Base-by-base conservation (phyloP, 768 basidiomycete species). In the Punctularia strigosozonata region DNA sequence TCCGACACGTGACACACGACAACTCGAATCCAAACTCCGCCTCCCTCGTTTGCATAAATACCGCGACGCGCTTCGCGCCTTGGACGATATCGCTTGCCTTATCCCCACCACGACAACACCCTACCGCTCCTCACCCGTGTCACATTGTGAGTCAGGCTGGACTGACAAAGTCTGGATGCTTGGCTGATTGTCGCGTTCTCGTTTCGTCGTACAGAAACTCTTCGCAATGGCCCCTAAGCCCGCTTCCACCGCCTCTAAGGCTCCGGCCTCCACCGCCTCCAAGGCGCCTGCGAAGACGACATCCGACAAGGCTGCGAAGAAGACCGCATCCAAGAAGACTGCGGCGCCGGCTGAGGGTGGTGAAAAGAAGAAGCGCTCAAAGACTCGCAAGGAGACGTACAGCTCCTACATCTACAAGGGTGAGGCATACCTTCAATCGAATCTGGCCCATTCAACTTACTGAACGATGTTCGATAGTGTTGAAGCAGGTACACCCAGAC, bases 401-500 rank as follows among this genome's bases (percentile, higher is more conserved):
- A 77, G 77, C 55, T 80, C 83, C 21, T 88, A 88, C 67, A 84
- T 89, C 56, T 84, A 82, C 68, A 83, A 82, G 61, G 77, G 78
- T 79, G 32, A 43, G 66, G 52, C 14, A 24, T 20, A 7, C 12
- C 12, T 21, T 20, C 23, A 22, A 13, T 6, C 17, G 46, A 8
- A 14, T 15, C 1, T 2, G n/a, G n/a, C n/a, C n/a, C n/a, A n/a
- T n/a, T n/a, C n/a, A n/a, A n/a, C n/a, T n/a, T n/a, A n/a, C n/a
- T n/a, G n/a, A n/a, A n/a, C n/a, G 14, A 6, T 28, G 2, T 19
- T 17, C 8, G 8, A n/a, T 38, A 81, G 86, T 87, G 51, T 69
- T 89, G 56, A 87, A 85, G 69, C 86, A 89, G 64, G 87, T 89
- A 43, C 87, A 89, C 70, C 87, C 87, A 44, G 87, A 88, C 61